Percentiles rank a stretch among this genome's conserved stretches.
Conservation (phyloP, 2,329 filamentous ascomycete genomes). For the Nothophaeocryptopus gaeumannii region DNA sequence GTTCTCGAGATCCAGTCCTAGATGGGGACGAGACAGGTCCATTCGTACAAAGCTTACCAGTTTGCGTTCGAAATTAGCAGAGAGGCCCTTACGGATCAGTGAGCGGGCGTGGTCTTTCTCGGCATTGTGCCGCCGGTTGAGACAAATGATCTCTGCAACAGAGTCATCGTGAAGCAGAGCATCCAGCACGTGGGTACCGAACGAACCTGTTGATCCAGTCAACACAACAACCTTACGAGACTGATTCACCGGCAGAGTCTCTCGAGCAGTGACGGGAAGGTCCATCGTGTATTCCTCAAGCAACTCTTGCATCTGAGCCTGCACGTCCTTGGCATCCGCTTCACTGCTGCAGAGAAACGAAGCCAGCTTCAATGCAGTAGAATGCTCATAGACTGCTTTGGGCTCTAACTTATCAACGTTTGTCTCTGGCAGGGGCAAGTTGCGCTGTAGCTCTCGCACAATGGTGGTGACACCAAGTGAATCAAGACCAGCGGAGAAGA, state of each 20-base stretch:
- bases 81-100: slow-evolving; percentile 22
- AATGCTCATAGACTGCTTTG: slow-evolving; percentile 36
- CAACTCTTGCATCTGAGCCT: slow-evolving; percentile 20
- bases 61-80: slow-evolving; percentile 21
- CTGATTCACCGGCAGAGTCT: slow-evolving; percentile 3
- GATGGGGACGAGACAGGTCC: slow-evolving; percentile 24
- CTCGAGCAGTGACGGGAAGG: slow-evolving; percentile 18
- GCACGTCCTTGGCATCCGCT: slow-evolving; percentile 1
- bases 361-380: slow-evolving; percentile 48
- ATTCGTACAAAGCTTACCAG: slow-evolving; percentile 26
- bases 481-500: slow-evolving; percentile 16
- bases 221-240: slow-evolving; percentile 27
- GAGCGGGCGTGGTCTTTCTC: slow-evolving; percentile 22
- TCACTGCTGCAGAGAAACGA: slow-evolving; percentile 14
- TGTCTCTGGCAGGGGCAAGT: slow-evolving; percentile 21
- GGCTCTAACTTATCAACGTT: slow-evolving; percentile 39
- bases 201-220: slow-evolving; percentile 38
- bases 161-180: slow-evolving; percentile 27
- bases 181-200: slow-evolving; percentile 37
- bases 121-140: slow-evolving; percentile 28
- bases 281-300: slow-evolving; percentile 30
- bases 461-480: slow-evolving; percentile 41
- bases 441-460: slow-evolving; percentile 8
- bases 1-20: slow-evolving; percentile 25
- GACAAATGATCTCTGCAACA: slow-evolving; percentile 32